Base-by-base conservation (phyloP, 2,329 filamentous ascomycete species). In the Fusarium sp. region DNA sequence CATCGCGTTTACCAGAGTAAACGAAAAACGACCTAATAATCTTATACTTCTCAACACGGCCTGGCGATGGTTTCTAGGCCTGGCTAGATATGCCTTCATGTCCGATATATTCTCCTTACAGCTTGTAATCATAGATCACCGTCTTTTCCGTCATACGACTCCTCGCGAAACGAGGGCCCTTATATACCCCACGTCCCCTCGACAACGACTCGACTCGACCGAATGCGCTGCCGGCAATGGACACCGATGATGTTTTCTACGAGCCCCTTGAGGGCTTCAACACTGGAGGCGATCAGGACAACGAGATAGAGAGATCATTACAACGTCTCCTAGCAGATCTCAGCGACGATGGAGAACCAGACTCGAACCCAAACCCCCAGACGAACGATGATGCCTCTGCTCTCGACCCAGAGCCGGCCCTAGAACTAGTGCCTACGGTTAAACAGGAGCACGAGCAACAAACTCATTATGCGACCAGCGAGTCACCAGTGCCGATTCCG, bases 1-100 rank as follows among this genome's bases (percentile, higher is more conserved):
- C 55, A 46, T 74, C 72, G 72, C 68, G 72, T 74, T 70, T 63
- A 38, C 58, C 40, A 10, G 20, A 38, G 49, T 42, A 64, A 60
- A 64, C 42, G 18, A 38, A 58, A 68, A 58, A 50, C 31, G 44
- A 74, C 58, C 33, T 42, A 42, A 42, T 34, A 18, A 49, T 42
- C 13, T 23, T 44, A 27, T 34, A 34, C 13, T 58, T n/a, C 16
- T 60, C 20, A 50, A 55, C 61, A 54, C 33, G 46, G 44, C 42
- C 51, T 29, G 14, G 18, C 6, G 27, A 63, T 63, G 64, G 60
- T 33, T 25, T 53, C 58, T 44, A 31, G 42, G 50, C 60, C 50
- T 31, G 49, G 34, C 31, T 29, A 20, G 50, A 25, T 25, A 50
- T 40, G 11, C 29, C 38, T 9, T 14, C 51, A 58, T 25, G 55